Percentiles rank a stretch among this genome's conserved stretches.
Evolutionary conservation across 2,329 filamentous ascomycete genomes (phyloP).

Genomic region (Monilinia fructicola): DNA sequence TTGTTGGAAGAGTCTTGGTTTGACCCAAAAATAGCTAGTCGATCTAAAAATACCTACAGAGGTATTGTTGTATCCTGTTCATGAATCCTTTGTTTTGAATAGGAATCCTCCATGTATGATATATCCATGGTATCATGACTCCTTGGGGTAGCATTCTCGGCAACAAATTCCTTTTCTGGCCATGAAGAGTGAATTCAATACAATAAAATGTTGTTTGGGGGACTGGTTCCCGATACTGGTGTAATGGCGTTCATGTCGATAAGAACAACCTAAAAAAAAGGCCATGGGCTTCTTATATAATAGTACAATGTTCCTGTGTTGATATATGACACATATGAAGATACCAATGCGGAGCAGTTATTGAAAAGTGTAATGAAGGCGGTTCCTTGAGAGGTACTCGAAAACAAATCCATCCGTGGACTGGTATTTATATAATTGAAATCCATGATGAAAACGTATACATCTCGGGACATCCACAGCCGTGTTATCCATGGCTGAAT

Average conservation of each 20-base stretch:
- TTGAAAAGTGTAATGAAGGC: not conserved
- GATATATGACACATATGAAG: not conserved
- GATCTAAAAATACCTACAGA: no score
- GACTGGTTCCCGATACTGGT: not conserved
- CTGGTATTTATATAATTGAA: not conserved
- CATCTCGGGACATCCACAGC: slow-evolving; percentile 2
- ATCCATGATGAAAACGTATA: not conserved
- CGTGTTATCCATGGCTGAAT: not conserved
- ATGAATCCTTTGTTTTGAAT: not conserved
- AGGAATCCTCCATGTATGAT: not conserved
- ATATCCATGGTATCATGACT: not conserved
- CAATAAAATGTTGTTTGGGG: not conserved
- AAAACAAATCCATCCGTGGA: not conserved
- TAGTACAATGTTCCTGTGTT: not conserved
- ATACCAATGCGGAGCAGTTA: not conserved
- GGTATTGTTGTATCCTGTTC: not conserved
- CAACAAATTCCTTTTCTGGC: not conserved
- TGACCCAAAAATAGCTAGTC: not conserved
- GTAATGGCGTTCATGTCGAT: not conserved
- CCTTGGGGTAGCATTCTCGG: not conserved
- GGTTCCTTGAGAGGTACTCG: not conserved
- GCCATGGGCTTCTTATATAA: not conserved
- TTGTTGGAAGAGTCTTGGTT: not conserved
- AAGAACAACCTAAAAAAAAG: not conserved
- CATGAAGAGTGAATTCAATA: not conserved